phyloP scores from a whole-genome alignment of 208 protist species.

The Angomonas deanei region DNA sequence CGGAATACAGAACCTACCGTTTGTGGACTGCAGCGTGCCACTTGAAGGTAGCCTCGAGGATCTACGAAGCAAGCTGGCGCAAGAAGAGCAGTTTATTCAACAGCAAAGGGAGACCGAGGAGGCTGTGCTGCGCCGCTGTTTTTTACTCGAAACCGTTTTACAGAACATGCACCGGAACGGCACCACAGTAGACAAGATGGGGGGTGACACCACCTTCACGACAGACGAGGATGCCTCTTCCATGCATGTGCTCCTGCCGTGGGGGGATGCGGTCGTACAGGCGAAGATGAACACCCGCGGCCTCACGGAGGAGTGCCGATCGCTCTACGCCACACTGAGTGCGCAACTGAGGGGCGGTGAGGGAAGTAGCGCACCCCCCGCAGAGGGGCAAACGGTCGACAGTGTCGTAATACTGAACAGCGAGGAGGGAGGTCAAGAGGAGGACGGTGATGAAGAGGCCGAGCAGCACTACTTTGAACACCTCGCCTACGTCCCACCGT shows the following conservation, averaged over 20 bases:
- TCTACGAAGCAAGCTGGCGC: neutral
- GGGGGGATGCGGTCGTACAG: neutral
- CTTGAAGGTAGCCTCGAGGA: neutral
- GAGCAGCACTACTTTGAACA: neutral
- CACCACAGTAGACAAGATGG: neutral
- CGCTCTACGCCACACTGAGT: neutral
- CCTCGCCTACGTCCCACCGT: neutral
- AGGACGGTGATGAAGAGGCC: no score
- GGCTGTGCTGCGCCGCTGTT: neutral
- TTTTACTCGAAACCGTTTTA: neutral
- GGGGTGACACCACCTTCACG: neutral
- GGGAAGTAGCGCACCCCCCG: no score
- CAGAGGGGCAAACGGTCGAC: no score
- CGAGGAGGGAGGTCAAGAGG: no score
- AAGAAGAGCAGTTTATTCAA: neutral
- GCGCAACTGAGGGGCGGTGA: no score
- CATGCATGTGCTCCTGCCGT: neutral
- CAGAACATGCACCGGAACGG: neutral
- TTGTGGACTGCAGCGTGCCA: neutral
- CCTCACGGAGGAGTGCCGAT: neutral
- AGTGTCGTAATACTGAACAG: no score
- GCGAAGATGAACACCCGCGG: neutral
- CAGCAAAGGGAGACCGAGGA: neutral
- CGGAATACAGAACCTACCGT: no score
- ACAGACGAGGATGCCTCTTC: no score